Evolutionary conservation across 2,329 filamentous ascomycete species (phyloP), one percentile per base, ranked within the genome.

Genomic region (Colletotrichum australisinense): DNA sequence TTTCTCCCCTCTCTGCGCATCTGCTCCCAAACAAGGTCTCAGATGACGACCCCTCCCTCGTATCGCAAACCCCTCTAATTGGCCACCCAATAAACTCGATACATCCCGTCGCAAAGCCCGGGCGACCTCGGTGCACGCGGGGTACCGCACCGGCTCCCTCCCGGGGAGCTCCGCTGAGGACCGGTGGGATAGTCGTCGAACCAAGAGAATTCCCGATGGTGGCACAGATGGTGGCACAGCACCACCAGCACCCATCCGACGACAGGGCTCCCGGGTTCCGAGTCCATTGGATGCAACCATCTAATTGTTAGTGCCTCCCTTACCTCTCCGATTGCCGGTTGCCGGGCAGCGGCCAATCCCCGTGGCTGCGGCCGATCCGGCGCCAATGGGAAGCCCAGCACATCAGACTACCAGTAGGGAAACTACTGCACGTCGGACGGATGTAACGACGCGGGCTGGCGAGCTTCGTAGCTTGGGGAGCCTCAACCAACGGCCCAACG

Each of bases 141-240:
- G 8, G 16, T 8, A 19, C 16, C 38, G 14, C 22, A 35, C 14
- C 57, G 35, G 35, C 58, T 46, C 24, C 24, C 35, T 46, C 35
- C 24, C 58, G 38, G 38, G 1, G 1, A 12, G 16, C 22, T 11
- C 16, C 22, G 14, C 22, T 14, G 49, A 28, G 32, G 9, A 63
- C 42, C 42, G n/a, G 19, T 30, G 42, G 60, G 19, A 63, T 52
- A 35, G 26, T 22, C 11, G 5, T 22, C 7, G 11, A 26, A 35
- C 14, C 28, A 24, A 49, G 28, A 30, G 16, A 24, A n/a, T n/a
- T 42, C 16, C 14, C 30, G 63, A 57, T 38, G 28, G 69, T 68
- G 64, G 57, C 57, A 67, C 62, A 58, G 63, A 57, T 38, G 28
- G 69, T 68, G 64, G 57, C 57, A 67, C 62, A 58, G 63, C 67